A percentile compares a stretch with the other conserved stretches of the same genome.
Conservation (phyloP, 176 grass and related monocot genomes). For the Oryza coarctata region DNA sequence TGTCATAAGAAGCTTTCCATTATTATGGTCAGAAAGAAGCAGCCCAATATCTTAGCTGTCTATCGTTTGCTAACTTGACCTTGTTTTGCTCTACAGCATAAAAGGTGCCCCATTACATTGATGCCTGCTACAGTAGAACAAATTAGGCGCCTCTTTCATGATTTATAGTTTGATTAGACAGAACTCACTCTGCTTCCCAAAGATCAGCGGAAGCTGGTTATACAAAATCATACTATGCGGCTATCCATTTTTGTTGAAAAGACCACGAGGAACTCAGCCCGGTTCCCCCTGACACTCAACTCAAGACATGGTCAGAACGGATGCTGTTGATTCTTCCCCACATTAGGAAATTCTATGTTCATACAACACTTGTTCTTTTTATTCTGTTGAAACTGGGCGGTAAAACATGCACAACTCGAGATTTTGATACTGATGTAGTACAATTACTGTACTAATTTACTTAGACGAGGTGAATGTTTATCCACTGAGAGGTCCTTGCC, state of each 20-base stretch:
- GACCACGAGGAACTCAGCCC: background rate
- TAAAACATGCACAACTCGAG: background rate
- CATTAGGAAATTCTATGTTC: slow-evolving; percentile 11
- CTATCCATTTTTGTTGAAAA: background rate
- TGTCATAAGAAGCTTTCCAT: slow-evolving; percentile 1
- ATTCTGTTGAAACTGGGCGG: background rate
- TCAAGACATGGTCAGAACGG: background rate
- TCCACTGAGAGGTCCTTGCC: background rate
- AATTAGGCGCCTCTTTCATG: slow-evolving; percentile 92
- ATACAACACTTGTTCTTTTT: background rate
- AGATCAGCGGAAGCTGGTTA: background rate
- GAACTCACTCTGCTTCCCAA: background rate
- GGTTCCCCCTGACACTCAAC: background rate
- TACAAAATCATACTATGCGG: background rate
- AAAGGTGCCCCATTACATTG: slow-evolving; percentile 77
- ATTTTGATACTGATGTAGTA: slow-evolving; percentile 11
- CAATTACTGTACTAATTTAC: slow-evolving; percentile 12
- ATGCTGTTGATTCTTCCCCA: background rate
- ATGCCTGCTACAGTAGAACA: slow-evolving; percentile 78
- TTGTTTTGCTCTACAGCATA: slow-evolving; percentile 63
- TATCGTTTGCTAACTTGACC: slow-evolving; percentile 17
- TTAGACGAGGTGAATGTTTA: background rate
- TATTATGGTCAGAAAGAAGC: slow-evolving; percentile 1
- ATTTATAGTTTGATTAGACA: slow-evolving; percentile 57
- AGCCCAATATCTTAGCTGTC: background rate